Base-by-base conservation (phyloP, 192 early-diverging fungal species). In the Backusella luteola region DNA sequence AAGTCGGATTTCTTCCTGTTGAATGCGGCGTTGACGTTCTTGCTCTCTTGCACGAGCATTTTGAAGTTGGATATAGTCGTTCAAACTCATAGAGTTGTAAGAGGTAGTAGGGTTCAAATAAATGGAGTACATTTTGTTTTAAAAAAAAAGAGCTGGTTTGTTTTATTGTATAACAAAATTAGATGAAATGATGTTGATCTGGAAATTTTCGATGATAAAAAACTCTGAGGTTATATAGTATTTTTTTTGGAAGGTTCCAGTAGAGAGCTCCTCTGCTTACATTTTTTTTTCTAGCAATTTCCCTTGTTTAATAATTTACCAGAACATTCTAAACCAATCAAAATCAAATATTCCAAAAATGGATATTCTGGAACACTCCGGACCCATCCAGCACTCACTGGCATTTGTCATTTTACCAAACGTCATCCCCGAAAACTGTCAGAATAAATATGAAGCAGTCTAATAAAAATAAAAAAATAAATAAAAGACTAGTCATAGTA, bases 211-310 rank as follows among this genome's bases (percentile, higher is more conserved):
- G 9, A n/a, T n/a, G 19, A 17, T 29, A 8, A 59, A 59, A 59
- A 41, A 23, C 21, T 21, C n/a, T 38, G 34, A 23, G 15, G 12
- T 41, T 69, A 38, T 69, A 69, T 69, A 69, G 21, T 3, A 41
- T 19, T 38, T 69, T 6, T 35, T 38, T 19, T 69, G 36, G 68
- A 69, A 69, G 68, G 68, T 69, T 69, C 68, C 35, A 35, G 68
- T 36, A 69, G 12, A 2, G 5, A n/a, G 21, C 1, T 56, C 15
- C 12, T 8, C 34, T n/a, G 67, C 38, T 69, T 41, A 69, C 23
- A 4, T 36, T 69, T 69, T 69, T 39, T 69, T 41, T 23, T 36
- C 34, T n/a, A 39, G 34, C 21, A n/a, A 12, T 4, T 39, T 69
- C 38, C 4, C 8, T 21, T 35, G 9, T 69, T 38, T 23, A 39